Evolutionary conservation across 2,329 filamentous ascomycete species (phyloP).

Genomic region (Penicillium aurantiogriseum): DNA sequence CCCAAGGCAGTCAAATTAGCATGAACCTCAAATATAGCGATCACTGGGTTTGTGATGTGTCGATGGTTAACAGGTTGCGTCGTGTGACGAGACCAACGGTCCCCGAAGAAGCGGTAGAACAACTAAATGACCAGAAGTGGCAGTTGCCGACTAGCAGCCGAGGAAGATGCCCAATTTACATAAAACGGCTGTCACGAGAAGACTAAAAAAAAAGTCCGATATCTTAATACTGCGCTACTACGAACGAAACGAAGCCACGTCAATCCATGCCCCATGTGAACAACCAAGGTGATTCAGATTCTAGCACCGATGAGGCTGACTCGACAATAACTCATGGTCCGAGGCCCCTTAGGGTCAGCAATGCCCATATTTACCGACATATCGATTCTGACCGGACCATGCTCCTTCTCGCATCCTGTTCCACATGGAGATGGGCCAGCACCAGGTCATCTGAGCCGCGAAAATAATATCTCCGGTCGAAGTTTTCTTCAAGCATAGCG

Average conservation of each 20-base stretch:
- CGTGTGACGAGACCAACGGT: slow-evolving; percentile 21
- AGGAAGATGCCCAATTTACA: neutral
- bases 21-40: neutral
- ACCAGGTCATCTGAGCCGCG: slow-evolving; percentile 21
- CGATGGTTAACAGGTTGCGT: slow-evolving; percentile 17
- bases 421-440: slow-evolving; percentile 12
- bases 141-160: neutral
- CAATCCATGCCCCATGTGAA: slow-evolving; percentile 21
- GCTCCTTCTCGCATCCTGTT: slow-evolving; percentile 1
- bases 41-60: slow-evolving; percentile 18
- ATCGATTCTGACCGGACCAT: slow-evolving; percentile 4
- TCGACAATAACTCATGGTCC: neutral
- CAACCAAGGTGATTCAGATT: slow-evolving; percentile 1
- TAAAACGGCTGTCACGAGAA: slow-evolving; percentile 8
- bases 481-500: slow-evolving; percentile 8
- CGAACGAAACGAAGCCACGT: slow-evolving; percentile 22
- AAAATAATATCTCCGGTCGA: slow-evolving; percentile 6
- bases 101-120: slow-evolving; percentile 15
- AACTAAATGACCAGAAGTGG: slow-evolving; percentile 1
- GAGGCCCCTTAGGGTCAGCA: neutral
- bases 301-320: slow-evolving; percentile 16
- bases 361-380: neutral
- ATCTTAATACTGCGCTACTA: neutral
- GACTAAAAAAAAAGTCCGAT: neutral
- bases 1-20: neutral